Evolutionary conservation across 108 stramenopile species (phyloP).

Genomic region (Tribonema minus): DNA sequence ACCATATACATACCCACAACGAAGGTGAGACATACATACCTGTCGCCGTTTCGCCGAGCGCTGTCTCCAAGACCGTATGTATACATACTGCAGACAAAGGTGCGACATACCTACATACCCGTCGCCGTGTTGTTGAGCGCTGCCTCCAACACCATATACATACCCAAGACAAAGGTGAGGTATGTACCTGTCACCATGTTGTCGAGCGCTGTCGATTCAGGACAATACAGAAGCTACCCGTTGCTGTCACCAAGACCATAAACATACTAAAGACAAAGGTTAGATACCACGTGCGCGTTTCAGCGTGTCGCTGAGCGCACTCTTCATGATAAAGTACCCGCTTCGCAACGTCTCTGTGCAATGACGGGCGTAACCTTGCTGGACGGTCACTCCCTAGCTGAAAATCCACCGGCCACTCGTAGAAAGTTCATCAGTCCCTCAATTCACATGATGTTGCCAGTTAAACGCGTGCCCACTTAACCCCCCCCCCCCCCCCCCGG

Average conservation of each 20-base stretch:
- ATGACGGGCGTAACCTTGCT: too few relatives aligned
- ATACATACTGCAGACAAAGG: not conserved
- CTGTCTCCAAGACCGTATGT: not conserved
- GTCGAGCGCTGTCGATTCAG: not conserved
- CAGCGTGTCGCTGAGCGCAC: conserved; percentile 12
- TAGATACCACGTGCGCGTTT: too few relatives aligned
- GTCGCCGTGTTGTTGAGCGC: conserved; percentile 2
- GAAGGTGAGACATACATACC: not conserved
- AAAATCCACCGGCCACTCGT: too few relatives aligned
- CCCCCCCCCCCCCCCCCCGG: too few relatives aligned
- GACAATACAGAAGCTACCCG: conserved; percentile 12
- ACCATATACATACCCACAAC: conserved; percentile 9
- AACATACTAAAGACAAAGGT: not conserved
- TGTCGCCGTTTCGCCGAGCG: not conserved
- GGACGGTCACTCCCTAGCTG: too few relatives aligned
- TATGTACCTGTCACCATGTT: not conserved
- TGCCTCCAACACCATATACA: conserved; percentile 19
- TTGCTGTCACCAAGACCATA: not conserved
- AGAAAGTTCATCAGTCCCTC: too few relatives aligned
- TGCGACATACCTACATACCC: too few relatives aligned
- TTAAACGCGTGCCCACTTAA: too few relatives aligned
- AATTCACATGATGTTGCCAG: too few relatives aligned
- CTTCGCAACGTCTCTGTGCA: too few relatives aligned
- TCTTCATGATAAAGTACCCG: conserved; percentile 5
- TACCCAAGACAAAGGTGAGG: conserved; percentile 14